Base-by-base conservation (phyloP, 2,329 filamentous ascomycete species). In the Trichoderma afroharzianum region DNA sequence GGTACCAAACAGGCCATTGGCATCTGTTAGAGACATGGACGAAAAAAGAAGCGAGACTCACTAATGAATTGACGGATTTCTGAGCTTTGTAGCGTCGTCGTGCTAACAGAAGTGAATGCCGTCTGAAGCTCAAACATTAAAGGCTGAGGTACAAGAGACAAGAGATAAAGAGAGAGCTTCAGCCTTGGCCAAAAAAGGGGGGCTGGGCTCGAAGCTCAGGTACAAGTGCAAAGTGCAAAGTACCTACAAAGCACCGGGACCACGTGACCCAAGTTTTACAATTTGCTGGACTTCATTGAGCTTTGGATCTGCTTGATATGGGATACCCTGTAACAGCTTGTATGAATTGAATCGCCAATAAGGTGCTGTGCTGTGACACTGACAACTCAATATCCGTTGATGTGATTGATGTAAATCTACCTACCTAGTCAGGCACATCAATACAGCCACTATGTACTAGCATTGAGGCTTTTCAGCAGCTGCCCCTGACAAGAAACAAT, bases 61-160 rank as follows among this genome's bases (percentile, higher is more conserved):
- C 63, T 7, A 11, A 3, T 3, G 8, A 11, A 21, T 55, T 36
- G 9, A 21, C 3, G 9, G 15, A 7, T 14, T 53, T 50, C 8
- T 6, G 12, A 8, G 50, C 24, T 18, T 3, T 15, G n/a, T 4
- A 50, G 15, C 36, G 11, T 36, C 5, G 26, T 7, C 12, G 32
- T 43, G 50, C 39, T 72, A 72, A 70, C 67, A 70, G 58, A 57
- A 70, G 62, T 72, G 68, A 64, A 72, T 70, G 67, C 26, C 15
- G n/a, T 43, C 50, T 59, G 28, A 30, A 70, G 66, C 36, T 59
- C 26, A 9, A 14, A 39, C 33, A 43, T 28, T 32, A 9, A 59
- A 21, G 12, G 50, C 24, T 36, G 1, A 43, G 1, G 1, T 43
- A 43, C 39, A 8, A 43, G 39, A 43, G 36, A 39, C 36, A 39